Conservation (phyloP, 768 basidiomycete species). For the Collybiopsis luxurians region DNA sequence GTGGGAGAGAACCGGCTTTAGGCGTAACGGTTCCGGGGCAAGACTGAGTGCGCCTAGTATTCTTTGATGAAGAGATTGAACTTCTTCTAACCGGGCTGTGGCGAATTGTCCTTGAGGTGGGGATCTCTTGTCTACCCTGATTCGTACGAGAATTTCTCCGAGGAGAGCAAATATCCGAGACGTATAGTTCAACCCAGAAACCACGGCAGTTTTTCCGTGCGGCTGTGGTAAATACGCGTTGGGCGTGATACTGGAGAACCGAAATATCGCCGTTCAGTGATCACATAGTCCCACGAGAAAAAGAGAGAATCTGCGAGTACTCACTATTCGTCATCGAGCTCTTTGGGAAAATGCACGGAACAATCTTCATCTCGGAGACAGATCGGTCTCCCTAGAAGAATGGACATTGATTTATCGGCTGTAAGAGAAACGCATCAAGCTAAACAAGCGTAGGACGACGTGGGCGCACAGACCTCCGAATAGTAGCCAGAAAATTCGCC, state of each 20-base stretch:
- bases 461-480: constrained; percentile 65
- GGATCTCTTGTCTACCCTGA: constrained; percentile 83
- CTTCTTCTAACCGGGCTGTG: constrained; percentile 80
- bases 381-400: constrained; percentile 80
- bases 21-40: constrained; percentile 69
- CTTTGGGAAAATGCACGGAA: constrained; percentile 84
- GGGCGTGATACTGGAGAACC: constrained; percentile 65
- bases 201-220: constrained; percentile 79
- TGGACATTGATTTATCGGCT: constrained; percentile 92
- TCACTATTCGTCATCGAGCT: constrained; percentile 88
- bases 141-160: constrained; percentile 84
- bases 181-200: constrained; percentile 85
- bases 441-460: constrained; percentile 8
- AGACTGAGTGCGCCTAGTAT: constrained; percentile 74
- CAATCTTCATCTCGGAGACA: constrained; percentile 89
- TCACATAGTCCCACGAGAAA: neutral
- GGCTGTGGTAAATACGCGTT: constrained; percentile 84
- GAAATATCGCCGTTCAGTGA: constrained; percentile 14
- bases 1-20: constrained; percentile 57
- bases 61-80: constrained; percentile 74
- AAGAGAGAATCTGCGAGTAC: constrained; percentile 28
- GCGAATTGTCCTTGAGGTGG: constrained; percentile 85
- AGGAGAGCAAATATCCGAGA: constrained; percentile 84
- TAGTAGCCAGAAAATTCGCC: constrained; percentile 85
- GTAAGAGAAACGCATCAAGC: constrained; percentile 11